A percentile compares a stretch with the other conserved stretches of the same genome.
Conservation (phyloP, 2,329 filamentous ascomycete genomes). For the Neurospora sp. region DNA sequence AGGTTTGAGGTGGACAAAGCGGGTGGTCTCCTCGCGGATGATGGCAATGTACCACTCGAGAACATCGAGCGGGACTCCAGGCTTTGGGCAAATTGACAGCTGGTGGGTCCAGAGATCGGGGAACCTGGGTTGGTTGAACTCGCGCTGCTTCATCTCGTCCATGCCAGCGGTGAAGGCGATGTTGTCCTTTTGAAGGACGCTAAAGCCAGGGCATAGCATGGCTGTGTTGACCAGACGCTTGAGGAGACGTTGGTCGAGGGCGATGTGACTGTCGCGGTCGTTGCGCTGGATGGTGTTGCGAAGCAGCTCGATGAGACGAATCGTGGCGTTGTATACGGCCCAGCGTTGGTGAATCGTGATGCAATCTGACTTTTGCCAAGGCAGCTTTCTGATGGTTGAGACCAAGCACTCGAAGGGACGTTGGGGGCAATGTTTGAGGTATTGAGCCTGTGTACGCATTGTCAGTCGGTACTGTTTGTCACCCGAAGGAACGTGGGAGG, state of each 20-base stretch:
- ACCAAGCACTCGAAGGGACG: constrained; percentile 57
- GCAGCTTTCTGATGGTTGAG: constrained; percentile 51
- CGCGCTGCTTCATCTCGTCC: constrained; percentile 23
- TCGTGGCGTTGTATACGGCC: constrained; percentile 39
- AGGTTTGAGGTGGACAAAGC: constrained; percentile 28
- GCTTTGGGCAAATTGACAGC: constrained; percentile 41
- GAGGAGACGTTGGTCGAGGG: constrained; percentile 44
- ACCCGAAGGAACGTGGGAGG: neutral
- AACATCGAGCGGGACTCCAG: constrained; percentile 38
- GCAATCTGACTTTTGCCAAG: constrained; percentile 47
- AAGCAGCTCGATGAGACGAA: constrained; percentile 38
- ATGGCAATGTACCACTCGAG: constrained; percentile 50
- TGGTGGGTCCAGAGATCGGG: constrained; percentile 41
- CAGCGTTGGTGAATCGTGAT: constrained; percentile 50
- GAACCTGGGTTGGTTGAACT: constrained; percentile 37
- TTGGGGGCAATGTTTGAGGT: constrained; percentile 50
- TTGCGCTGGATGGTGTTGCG: constrained; percentile 31
- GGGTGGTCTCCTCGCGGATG: constrained; percentile 42
- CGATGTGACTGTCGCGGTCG: constrained; percentile 36
- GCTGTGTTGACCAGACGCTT: constrained; percentile 41
- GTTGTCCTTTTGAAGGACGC: constrained; percentile 50
- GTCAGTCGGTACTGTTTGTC: neutral
- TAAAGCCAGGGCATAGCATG: constrained; percentile 51
- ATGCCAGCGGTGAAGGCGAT: constrained; percentile 35
- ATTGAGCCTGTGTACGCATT: constrained; percentile 38